Evolutionary conservation across 106 monocot genomes (phyloP), one percentile per base, ranked within the genome.

Genomic region (Platanthera guangdongensis): DNA sequence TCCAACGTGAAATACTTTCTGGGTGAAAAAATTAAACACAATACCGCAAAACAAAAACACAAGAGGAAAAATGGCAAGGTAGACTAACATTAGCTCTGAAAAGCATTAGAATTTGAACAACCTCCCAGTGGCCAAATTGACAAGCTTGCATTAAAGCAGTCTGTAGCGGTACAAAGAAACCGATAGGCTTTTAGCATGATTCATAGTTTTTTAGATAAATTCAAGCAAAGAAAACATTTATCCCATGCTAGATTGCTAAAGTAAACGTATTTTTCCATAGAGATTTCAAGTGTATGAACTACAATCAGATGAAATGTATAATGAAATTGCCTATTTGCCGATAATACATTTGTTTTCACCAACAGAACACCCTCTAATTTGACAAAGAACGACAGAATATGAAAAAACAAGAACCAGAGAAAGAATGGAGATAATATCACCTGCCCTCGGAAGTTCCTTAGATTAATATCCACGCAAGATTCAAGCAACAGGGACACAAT

Each of bases 141-240:
- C 99, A 99, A 70, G 99, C 99, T 92, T 92, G 94, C 94, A 99
- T 94, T 50, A 94, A 83, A 78, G 94, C 92, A 70, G 99, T 99
- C 99, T 99, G 84, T 47, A 79, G 63, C 9, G 65, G 47, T 16
- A 22, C 45, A 52, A 57, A 18, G 39, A n/a, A 79, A 9, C 4
- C 16, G 21, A 67, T 54, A 22, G 15, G 39, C 51, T 52, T 6
- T 52, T 6, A 10, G 51, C 3, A n/a, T 39, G 4, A 67, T 39
- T 67, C 67, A 30, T 22, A 67, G 0, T 18, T 19, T 67, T 67
- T 67, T 9, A 39, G 16, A 10, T 22, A 63, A 22, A 63, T 63
- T 21, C 63, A 30, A 67, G 32, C 67, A 39, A 67, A 60, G 22
- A 32, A 19, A 67, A 22, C 67, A 67, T 67, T 30, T 39, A 67